Percentiles rank a stretch among this genome's conserved stretches.
phyloP scores from a whole-genome alignment of 768 basidiomycete genomes.

The Amanita jacksonii region DNA sequence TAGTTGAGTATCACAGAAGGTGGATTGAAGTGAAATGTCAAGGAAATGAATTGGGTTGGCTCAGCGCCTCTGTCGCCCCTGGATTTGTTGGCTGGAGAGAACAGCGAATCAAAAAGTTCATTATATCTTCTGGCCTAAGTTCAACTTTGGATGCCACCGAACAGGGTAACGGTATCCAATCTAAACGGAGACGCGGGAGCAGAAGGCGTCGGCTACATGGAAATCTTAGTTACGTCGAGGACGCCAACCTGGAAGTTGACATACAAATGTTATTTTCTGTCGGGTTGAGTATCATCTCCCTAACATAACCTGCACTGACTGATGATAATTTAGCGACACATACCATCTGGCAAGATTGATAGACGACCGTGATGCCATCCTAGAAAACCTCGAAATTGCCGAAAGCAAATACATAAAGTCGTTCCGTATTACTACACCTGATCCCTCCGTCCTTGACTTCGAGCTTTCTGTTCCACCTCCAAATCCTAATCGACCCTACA shows the following conservation, averaged over 20 bases:
- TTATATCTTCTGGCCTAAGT: constrained; percentile 58
- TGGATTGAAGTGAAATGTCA: constrained; percentile 60
- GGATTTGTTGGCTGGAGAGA: constrained; percentile 71
- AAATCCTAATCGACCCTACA: constrained; percentile 41
- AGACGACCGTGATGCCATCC: constrained; percentile 62
- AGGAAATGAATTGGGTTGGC: constrained; percentile 68
- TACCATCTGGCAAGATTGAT: constrained; percentile 57
- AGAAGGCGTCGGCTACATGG: constrained; percentile 27
- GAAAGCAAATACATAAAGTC: constrained; percentile 72
- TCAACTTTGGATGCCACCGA: constrained; percentile 34
- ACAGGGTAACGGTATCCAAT: constrained; percentile 18
- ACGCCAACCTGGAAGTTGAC: constrained; percentile 46
- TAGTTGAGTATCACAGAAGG: constrained; percentile 43
- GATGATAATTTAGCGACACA: constrained; percentile 46
- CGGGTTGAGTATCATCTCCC: constrained; percentile 37
- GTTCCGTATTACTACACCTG: constrained; percentile 64
- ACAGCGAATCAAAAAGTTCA: constrained; percentile 57
- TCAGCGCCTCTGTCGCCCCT: constrained; percentile 51
- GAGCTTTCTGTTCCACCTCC: constrained; percentile 31
- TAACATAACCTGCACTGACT: constrained; percentile 2
- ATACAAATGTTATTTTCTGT: constrained; percentile 68
- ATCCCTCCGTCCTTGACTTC: constrained; percentile 58
- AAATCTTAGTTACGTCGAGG: constrained; percentile 31
- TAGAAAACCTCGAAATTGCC: constrained; percentile 75
- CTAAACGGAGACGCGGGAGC: constrained; percentile 19